A percentile compares a stretch with the other conserved stretches of the same genome.
Conservation (phyloP, 192 early-diverging fungal genomes). For the Podila clonocystis region DNA sequence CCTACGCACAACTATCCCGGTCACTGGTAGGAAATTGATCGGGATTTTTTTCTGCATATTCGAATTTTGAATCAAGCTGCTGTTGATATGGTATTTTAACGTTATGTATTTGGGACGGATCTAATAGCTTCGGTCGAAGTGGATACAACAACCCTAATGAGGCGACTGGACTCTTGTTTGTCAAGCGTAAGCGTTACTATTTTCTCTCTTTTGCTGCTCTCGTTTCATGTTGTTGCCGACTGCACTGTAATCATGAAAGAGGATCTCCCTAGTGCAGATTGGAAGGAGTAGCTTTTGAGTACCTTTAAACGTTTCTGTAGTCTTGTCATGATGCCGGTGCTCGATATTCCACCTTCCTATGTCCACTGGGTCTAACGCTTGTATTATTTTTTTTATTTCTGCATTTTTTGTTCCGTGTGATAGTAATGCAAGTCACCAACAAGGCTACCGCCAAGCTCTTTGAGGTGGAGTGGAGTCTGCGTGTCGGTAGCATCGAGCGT, state of each 20-base stretch:
- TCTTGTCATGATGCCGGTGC: too few relatives aligned
- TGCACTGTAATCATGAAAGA: too few relatives aligned
- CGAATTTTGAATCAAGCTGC: background rate
- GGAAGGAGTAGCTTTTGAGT: too few relatives aligned
- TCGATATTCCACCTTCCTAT: too few relatives aligned
- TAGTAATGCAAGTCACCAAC: conserved; percentile 49
- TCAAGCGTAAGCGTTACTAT: conserved; percentile 24
- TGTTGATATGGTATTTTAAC: background rate
- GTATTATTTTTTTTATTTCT: background rate
- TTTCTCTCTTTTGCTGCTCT: background rate
- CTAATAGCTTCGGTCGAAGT: conserved; percentile 11
- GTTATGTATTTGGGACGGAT: background rate
- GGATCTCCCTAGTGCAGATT: too few relatives aligned
- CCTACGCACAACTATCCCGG: background rate
- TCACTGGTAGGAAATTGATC: background rate
- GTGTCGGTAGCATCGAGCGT: conserved; percentile 24
- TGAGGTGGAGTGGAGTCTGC: conserved; percentile 44
- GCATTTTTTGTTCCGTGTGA: background rate
- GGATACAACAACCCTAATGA: conserved; percentile 43
- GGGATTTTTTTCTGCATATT: background rate
- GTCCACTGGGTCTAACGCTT: background rate
- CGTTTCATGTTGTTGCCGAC: too few relatives aligned
- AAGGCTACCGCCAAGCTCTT: conserved; percentile 32
- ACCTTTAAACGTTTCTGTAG: too few relatives aligned
- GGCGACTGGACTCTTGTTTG: conserved; percentile 34